Base-by-base conservation (phyloP, 495 filamentous ascomycete species). In the Xylaria curta region DNA sequence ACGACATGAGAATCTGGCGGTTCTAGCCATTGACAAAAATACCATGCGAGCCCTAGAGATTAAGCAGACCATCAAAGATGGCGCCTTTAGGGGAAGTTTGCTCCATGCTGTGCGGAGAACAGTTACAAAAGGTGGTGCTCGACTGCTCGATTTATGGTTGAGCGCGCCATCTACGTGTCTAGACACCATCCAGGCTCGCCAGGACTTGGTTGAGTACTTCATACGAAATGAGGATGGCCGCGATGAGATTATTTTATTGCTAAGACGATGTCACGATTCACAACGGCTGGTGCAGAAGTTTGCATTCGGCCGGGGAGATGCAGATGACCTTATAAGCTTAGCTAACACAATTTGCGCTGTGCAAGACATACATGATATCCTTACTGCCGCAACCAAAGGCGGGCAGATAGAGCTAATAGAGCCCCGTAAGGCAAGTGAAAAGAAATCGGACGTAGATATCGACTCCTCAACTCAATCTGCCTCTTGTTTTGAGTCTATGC, bases 211-310 rank as follows among this genome's bases (percentile, higher is more conserved):
- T 13, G 87, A 91, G 12, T 84, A 88, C 17, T 91, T 98, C 73
- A 78, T 94, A 3, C 78, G 87, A 13, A 81, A 92, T 71, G 76
- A 84, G 12, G 79, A 87, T 19, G 85, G 97, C 13, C 88, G 91
- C 47, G 90, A 96, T 66, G 84, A 88, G 54, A 82, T 97, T 17
- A 81, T 87, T 0, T 76, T 85, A 26, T 81, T 95, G n/a, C 84
- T 98, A 8, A 89, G 91, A 73, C 87, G 88, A 44, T 94, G 89
- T 72, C 90, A 94, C 70, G 96, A 99, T 78, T 92, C 93, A 8
- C 91, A 97, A 71, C 91, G 97, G 7, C 86, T 98, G 46, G 89
- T 97, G 1, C 95, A 98, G 77, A 97, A 94, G 72, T 97, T 99
- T 74, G 91, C 95, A 2, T 84, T 98, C 10, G 94, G 94, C 19